Conservation (phyloP, 2,329 filamentous ascomycete species). For the Penicillium glabrum region DNA sequence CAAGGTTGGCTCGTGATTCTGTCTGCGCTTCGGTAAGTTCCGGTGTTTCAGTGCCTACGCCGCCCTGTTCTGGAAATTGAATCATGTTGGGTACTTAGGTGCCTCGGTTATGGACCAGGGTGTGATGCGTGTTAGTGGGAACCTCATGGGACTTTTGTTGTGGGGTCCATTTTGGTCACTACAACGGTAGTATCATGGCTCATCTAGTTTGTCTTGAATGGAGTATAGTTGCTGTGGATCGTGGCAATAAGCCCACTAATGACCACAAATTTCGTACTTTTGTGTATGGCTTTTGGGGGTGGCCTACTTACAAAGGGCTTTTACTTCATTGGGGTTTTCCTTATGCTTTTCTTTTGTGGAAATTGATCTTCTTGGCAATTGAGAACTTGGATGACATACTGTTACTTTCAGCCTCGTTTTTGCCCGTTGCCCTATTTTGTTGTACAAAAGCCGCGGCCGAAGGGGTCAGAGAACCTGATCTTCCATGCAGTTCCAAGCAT, state of each 20-base stretch:
- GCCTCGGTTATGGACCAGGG: constrained; percentile 4
- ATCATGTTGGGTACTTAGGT: neutral
- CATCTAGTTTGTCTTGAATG: neutral
- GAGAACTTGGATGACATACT: neutral
- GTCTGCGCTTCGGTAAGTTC: constrained; percentile 18
- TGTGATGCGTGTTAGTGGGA: constrained; percentile 11
- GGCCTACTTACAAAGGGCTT: too few species aligned
- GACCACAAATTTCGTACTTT: neutral
- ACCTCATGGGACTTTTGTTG: constrained; percentile 3
- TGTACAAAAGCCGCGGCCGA: constrained; percentile 16
- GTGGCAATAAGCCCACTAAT: neutral
- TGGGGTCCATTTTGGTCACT: neutral
- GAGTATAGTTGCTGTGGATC: neutral
- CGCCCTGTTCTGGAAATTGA: constrained; percentile 1
- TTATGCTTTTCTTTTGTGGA: too few species aligned
- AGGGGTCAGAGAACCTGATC: neutral
- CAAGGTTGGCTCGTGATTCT: constrained; percentile 2
- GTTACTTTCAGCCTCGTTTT: neutral
- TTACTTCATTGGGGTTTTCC: neutral
- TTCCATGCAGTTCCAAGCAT: neutral
- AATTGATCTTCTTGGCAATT: neutral
- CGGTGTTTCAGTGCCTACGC: constrained; percentile 9
- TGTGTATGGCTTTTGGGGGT: neutral
- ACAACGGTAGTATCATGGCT: neutral
- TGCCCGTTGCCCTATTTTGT: constrained; percentile 10